Evolutionary conservation across 1,284 basidiomycete genomes (phyloP).

Genomic region (Papiliotrema nemorosa): DNA sequence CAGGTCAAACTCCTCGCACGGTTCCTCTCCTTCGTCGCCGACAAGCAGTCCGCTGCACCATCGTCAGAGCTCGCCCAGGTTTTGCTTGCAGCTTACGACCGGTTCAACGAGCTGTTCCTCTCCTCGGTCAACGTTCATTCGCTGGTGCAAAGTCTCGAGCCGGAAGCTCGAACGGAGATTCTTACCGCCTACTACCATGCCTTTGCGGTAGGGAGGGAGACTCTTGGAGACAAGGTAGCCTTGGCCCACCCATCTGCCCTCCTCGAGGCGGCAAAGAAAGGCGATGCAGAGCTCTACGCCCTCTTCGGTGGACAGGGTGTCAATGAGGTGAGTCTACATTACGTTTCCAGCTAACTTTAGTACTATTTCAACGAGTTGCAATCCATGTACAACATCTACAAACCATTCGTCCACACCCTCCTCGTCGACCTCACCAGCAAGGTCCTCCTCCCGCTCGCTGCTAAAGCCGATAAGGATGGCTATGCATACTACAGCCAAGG

Average conservation of each 20-base stretch:
- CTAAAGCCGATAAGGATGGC: slow-evolving; percentile 57
- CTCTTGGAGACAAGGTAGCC: slow-evolving; percentile 59
- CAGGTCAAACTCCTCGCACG: slow-evolving; percentile 71
- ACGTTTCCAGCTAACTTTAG: slow-evolving; percentile 17
- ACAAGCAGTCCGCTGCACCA: slow-evolving; percentile 58
- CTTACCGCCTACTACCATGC: slow-evolving; percentile 78
- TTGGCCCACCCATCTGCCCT: slow-evolving; percentile 68
- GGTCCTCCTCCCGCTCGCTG: slow-evolving; percentile 69
- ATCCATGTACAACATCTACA: slow-evolving; percentile 84
- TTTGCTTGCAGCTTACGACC: slow-evolving; percentile 66
- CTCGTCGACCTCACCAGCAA: slow-evolving; percentile 63
- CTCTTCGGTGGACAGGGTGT: slow-evolving; percentile 98
- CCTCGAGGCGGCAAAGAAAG: slow-evolving; percentile 64
- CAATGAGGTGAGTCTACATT: slow-evolving; percentile 63
- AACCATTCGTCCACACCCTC: slow-evolving; percentile 73
- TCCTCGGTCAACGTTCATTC: slow-evolving; percentile 61
- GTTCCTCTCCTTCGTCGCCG: slow-evolving; percentile 70
- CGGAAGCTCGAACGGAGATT: slow-evolving; percentile 70
- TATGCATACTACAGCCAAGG: slow-evolving; percentile 74
- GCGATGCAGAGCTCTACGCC: slow-evolving; percentile 79
- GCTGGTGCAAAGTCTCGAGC: slow-evolving; percentile 69
- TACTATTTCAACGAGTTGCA: slow-evolving; percentile 97
- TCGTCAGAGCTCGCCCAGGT: slow-evolving; percentile 62
- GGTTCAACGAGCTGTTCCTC: slow-evolving; percentile 77
- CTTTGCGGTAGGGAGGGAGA: slow-evolving; percentile 65